These are phyloP conservation scores for Intubia oerlemansii DNA, from an alignment of 2,329 filamentous ascomycete genomes.

Conservation along the genomic window DNA sequence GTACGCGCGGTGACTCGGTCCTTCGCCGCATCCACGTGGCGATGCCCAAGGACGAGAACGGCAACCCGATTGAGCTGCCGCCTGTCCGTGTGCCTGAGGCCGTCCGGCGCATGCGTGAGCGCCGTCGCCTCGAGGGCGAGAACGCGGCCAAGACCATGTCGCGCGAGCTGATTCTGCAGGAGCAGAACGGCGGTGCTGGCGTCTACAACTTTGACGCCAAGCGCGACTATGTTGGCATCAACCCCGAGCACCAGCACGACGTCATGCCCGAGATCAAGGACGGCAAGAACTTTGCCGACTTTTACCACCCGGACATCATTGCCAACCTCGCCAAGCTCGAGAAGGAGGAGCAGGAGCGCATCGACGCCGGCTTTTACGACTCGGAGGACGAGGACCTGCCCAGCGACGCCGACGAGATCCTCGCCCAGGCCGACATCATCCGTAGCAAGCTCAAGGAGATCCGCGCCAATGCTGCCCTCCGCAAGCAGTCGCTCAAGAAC, in stretches of 20 bases:
- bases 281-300: slow-evolving; percentile 95
- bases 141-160: slow-evolving; percentile 38
- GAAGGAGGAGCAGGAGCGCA: slow-evolving; percentile 83
- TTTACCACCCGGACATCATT: slow-evolving; percentile 91
- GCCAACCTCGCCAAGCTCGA: slow-evolving; percentile 78
- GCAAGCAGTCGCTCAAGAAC: slow-evolving; percentile 89
- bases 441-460: slow-evolving; percentile 86
- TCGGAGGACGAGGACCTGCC: slow-evolving; percentile 53
- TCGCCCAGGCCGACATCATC: slow-evolving; percentile 86
- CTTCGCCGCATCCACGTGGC: slow-evolving; percentile 92
- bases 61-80: slow-evolving; percentile 24
- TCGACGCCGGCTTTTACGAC: slow-evolving; percentile 88
- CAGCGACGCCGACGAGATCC: slow-evolving; percentile 64
- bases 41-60: slow-evolving; percentile 30
- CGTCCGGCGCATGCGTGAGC: slow-evolving; percentile 50
- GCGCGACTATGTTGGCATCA: slow-evolving; percentile 68
- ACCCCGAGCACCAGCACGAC: slow-evolving; percentile 91
- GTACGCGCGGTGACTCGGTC: slow-evolving; percentile 70
- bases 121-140: slow-evolving; percentile 13
- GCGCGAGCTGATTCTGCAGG: slow-evolving; percentile 73
- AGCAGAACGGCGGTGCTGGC: slow-evolving; percentile 81
- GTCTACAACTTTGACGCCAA: slow-evolving; percentile 90
- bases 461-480: slow-evolving; percentile 79
- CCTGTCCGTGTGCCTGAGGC: slow-evolving; percentile 81
- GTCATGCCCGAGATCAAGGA: slow-evolving; percentile 85